Evolutionary conservation across 2,329 filamentous ascomycete genomes (phyloP).

Genomic region (Epichloe hybrida): DNA sequence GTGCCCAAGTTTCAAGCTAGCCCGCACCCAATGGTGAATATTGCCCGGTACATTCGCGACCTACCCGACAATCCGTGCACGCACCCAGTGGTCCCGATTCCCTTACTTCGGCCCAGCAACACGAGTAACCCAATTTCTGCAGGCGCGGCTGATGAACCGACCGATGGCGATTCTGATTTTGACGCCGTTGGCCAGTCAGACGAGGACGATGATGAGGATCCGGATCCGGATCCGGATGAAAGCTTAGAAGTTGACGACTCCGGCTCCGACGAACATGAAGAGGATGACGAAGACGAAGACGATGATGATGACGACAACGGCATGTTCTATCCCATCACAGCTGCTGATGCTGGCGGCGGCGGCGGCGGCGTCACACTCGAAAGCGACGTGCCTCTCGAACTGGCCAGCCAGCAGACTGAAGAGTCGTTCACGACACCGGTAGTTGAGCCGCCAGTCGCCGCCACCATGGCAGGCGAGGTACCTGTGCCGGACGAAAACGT

Average conservation of each 20-base stretch:
- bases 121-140: not conserved
- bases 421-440: not conserved
- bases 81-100: not conserved
- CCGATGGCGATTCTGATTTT: conserved; percentile 5
- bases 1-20: conserved; percentile 7
- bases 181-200: conserved; percentile 9
- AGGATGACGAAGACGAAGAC: not conserved
- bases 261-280: conserved; percentile 1
- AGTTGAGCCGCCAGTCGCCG: not conserved
- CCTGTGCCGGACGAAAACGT: not conserved
- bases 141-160: conserved; percentile 4
- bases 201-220: conserved; percentile 9
- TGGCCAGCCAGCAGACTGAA: not conserved
- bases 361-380: not conserved
- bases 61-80: conserved; percentile 20
- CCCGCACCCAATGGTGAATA: conserved; percentile 12
- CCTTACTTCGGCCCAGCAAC: not conserved
- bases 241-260: not conserved
- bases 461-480: not conserved
- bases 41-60: conserved; percentile 12
- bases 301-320: not conserved
- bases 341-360: not conserved
- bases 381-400: not conserved
- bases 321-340: not conserved
- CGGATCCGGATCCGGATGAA: conserved; percentile 1